phyloP scores from a whole-genome alignment of 495 filamentous ascomycete genomes.

The Podospora anserina region DNA sequence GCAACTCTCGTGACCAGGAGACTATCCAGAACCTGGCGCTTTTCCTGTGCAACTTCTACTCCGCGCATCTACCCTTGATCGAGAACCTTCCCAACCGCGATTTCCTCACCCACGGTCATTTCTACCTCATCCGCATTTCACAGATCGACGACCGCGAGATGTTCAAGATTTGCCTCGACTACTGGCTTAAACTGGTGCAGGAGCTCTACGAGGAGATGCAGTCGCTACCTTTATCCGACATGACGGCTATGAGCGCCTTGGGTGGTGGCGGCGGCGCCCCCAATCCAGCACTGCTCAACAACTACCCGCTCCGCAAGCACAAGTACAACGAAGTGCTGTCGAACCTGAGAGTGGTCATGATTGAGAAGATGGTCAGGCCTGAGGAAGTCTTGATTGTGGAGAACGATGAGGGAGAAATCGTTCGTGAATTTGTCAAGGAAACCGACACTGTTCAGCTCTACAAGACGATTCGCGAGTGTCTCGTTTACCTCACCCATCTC shows the following conservation, averaged over 20 bases:
- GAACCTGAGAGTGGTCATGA: slow-evolving; percentile 95
- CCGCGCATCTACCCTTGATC: slow-evolving; percentile 81
- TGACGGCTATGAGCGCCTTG: slow-evolving; percentile 69
- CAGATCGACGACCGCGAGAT: slow-evolving; percentile 98
- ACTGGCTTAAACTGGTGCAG: slow-evolving; percentile 98
- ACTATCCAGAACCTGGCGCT: slow-evolving; percentile 95
- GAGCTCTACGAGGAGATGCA: slow-evolving; percentile 99
- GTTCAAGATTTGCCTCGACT: slow-evolving; percentile 98
- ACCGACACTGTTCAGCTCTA: slow-evolving; percentile 98
- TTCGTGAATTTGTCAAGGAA: slow-evolving; percentile 98
- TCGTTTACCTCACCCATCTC: slow-evolving; percentile 96
- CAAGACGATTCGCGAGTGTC: slow-evolving; percentile 95
- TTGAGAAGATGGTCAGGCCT: slow-evolving; percentile 97
- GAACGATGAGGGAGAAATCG: slow-evolving; percentile 98
- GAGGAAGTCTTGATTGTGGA: slow-evolving; percentile 99
- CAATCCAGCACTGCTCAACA: slow-evolving; percentile 74
- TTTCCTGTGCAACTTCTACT: slow-evolving; percentile 94
- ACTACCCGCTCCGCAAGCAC: slow-evolving; percentile 92
- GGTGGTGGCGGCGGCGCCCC: slow-evolving; percentile 72
- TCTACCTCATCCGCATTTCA: slow-evolving; percentile 95
- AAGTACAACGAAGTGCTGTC: slow-evolving; percentile 93
- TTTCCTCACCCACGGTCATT: slow-evolving; percentile 91
- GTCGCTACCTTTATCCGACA: slow-evolving; percentile 80
- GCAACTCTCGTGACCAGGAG: slow-evolving; percentile 92
- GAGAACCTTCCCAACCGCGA: slow-evolving; percentile 94